Base-by-base conservation (phyloP, 2,329 filamentous ascomycete genomes). In the Nannizziopsis barbatae region DNA sequence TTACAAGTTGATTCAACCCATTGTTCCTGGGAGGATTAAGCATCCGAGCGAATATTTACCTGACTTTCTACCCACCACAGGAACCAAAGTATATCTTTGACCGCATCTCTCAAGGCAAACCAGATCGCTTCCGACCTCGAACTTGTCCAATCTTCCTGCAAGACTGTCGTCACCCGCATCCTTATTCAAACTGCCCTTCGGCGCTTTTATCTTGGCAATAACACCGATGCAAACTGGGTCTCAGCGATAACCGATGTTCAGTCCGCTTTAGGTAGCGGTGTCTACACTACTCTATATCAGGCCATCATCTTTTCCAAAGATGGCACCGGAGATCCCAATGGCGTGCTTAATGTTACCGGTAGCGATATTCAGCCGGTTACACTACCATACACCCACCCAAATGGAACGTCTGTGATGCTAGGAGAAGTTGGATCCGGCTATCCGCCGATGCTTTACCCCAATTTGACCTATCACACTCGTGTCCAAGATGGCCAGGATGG, bases 61-160 rank as follows among this genome's bases (percentile, higher is more conserved):
- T 14, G 6, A 36, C 31, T 10, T 8, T 17, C 27, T 43, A 18
- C 17, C 42, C 5, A 2, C 5, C 27, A 31, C 33, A 45, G 42
- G 17, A 36, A 31, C 3, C 31, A 37, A 17, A 45, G 42, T 36
- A 47, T 47, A 8, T 9, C 44, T 14, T 73, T 95, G 53, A 86
- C 86, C 1, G 89, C 89, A 5, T 88, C 84, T 2, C 79, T 95
- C 61, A 95, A 95, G 65, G 83, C 88, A 15, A 81, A 84, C 27
- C 83, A 90, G 61, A 75, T 95, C 53, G 74, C 83, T 5, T 83
- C 86, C 45, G 84, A 87, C 61, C 76, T 95, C 48, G 74, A 86
- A 45, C 75, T 95, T 45, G 79, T 94, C 56, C 79, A 88, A 67
- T 84, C 84, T 30, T 83, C 80, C 51, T 84, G 81, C 60, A 73